A percentile compares a stretch with the other conserved stretches of the same genome.
phyloP scores from a whole-genome alignment of 441 rosid species.

The Pelargonium australe region DNA sequence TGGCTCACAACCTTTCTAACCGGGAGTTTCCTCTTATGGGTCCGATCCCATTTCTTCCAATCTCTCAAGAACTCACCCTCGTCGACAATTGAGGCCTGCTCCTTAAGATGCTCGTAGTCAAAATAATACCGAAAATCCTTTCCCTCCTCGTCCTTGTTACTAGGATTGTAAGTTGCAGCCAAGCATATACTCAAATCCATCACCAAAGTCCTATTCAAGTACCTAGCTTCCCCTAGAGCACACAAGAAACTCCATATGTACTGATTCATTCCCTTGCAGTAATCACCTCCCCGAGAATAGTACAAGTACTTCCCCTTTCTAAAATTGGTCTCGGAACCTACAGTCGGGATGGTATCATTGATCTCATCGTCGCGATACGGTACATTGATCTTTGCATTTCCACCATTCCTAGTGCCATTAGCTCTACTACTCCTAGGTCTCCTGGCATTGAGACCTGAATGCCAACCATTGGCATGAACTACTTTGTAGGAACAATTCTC shows the following conservation, averaged over 20 bases:
- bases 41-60: slow-evolving; percentile 81
- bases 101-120: slow-evolving; percentile 94
- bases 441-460: slow-evolving; percentile 71
- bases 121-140: slow-evolving; percentile 86
- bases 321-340: slow-evolving; percentile 62
- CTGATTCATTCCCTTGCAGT: slow-evolving; percentile 96
- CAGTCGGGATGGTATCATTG: slow-evolving; percentile 70
- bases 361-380: slow-evolving; percentile 61
- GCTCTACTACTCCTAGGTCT: slow-evolving; percentile 35
- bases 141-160: slow-evolving; percentile 73
- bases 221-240: slow-evolving; percentile 90
- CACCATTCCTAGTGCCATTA: slow-evolving; percentile 28
- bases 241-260: slow-evolving; percentile 95
- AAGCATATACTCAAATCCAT: slow-evolving; percentile 85
- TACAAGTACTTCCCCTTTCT: slow-evolving; percentile 80
- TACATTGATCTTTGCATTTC: slow-evolving; percentile 31
- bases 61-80: slow-evolving; percentile 69
- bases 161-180: slow-evolving; percentile 53
- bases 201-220: slow-evolving; percentile 79
- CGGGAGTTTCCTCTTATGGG: slow-evolving; percentile 65
- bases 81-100: slow-evolving; percentile 64
- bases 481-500: slow-evolving; percentile 66
- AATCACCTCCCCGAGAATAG: slow-evolving; percentile 88
- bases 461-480: slow-evolving; percentile 70
- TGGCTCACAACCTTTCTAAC: slow-evolving; percentile 57